These are phyloP conservation scores for Aspergillus niger DNA, from an alignment of 2,329 filamentous ascomycete genomes.

Conservation along the genomic window DNA sequence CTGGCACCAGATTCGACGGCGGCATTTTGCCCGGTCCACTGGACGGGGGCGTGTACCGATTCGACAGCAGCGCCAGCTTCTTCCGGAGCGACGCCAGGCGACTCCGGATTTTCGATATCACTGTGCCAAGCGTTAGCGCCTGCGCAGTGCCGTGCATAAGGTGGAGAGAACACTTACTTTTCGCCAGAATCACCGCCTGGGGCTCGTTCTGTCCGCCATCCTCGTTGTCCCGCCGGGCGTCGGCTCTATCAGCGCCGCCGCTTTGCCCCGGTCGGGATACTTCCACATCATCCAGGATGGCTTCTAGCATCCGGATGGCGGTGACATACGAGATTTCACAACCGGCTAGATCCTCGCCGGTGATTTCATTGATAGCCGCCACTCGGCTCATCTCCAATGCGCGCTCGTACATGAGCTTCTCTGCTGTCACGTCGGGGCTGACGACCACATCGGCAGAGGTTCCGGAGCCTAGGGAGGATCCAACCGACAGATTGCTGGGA, in stretches of 20 bases:
- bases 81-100: slow-evolving; percentile 51
- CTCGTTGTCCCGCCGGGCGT: slow-evolving; percentile 36
- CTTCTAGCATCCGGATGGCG: slow-evolving; percentile 91
- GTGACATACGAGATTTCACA: slow-evolving; percentile 94
- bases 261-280: slow-evolving; percentile 39
- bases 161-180: slow-evolving; percentile 44
- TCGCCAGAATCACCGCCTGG: slow-evolving; percentile 46
- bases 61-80: slow-evolving; percentile 52
- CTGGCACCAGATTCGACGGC: slow-evolving; percentile 33
- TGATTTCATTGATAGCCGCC: slow-evolving; percentile 93
- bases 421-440: slow-evolving; percentile 86
- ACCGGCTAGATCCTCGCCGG: slow-evolving; percentile 80
- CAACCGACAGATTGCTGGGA: slow-evolving; percentile 71
- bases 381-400: slow-evolving; percentile 95
- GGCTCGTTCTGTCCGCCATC: slow-evolving; percentile 52
- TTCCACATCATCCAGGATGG: slow-evolving; percentile 83
- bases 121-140: slow-evolving; percentile 35
- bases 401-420: slow-evolving; percentile 97
- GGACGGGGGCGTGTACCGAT: slow-evolving; percentile 46
- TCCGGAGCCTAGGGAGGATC: slow-evolving; percentile 60
- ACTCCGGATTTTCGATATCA: slow-evolving; percentile 52
- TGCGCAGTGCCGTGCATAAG: neutral
- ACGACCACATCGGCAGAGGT: slow-evolving; percentile 76
- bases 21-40: slow-evolving; percentile 31
- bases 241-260: slow-evolving; percentile 23